Conservation (phyloP, 768 basidiomycete genomes). For the Tylopilus subfusipes region DNA sequence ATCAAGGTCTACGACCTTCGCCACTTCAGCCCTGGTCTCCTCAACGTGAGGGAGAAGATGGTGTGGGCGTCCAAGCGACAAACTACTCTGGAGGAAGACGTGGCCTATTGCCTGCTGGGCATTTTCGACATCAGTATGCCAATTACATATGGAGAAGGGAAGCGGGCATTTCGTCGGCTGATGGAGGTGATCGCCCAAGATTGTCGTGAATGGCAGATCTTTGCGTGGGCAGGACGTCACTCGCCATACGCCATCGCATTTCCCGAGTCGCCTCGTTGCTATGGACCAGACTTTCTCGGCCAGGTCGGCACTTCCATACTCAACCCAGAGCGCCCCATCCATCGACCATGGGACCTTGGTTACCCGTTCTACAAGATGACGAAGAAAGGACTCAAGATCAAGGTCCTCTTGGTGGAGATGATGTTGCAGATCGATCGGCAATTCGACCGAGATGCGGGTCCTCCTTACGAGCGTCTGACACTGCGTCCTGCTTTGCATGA, state of each 20-base stretch:
- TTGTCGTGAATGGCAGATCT: slow-evolving; percentile 9
- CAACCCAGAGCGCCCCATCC: slow-evolving; percentile 1
- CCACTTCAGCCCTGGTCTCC: slow-evolving; percentile 5
- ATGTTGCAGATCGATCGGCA: slow-evolving; percentile 4
- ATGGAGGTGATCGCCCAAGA: slow-evolving; percentile 6
- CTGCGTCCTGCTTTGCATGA: not conserved
- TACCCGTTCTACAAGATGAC: slow-evolving; percentile 3
- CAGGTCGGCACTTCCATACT: not conserved
- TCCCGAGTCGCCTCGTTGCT: slow-evolving; percentile 4
- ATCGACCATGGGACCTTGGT: slow-evolving; percentile 7
- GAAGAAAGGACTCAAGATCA: slow-evolving; percentile 5
- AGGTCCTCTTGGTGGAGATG: slow-evolving; percentile 7
- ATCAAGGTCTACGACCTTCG: not conserved
- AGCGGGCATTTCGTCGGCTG: slow-evolving; percentile 8
- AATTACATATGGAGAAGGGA: slow-evolving; percentile 9
- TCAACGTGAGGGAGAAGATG: slow-evolving; percentile 9
- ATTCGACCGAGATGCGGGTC: not conserved
- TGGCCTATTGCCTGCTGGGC: slow-evolving; percentile 4
- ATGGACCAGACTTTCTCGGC: not conserved
- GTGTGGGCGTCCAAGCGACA: slow-evolving; percentile 7
- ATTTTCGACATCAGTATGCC: slow-evolving; percentile 10
- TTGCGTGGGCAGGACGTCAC: slow-evolving; percentile 7
- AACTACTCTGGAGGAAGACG: slow-evolving; percentile 1
- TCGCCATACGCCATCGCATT: slow-evolving; percentile 4
- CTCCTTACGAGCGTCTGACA: not conserved